phyloP scores from a whole-genome alignment of 768 basidiomycete genomes.

The Botryobasidium botryosum region DNA sequence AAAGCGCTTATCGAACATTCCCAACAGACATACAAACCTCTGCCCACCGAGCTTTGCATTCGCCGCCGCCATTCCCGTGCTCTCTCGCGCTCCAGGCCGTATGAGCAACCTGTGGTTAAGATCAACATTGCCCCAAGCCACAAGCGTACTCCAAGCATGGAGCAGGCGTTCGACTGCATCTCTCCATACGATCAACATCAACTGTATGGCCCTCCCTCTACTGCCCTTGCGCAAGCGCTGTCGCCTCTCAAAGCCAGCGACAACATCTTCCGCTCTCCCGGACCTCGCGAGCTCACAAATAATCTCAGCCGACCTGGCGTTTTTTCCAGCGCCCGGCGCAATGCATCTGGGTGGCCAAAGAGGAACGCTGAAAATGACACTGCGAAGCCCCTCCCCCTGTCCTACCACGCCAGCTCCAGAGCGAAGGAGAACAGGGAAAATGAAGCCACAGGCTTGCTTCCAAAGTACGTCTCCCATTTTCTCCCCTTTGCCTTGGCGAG shows the following conservation, averaged over 20 bases:
- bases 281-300: constrained; percentile 7
- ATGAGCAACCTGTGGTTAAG: neutral
- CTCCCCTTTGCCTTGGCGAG: neutral
- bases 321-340: constrained; percentile 1
- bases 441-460: constrained; percentile 3
- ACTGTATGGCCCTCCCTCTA: neutral
- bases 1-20: constrained; percentile 11
- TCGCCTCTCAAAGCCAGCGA: constrained; percentile 1
- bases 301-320: constrained; percentile 1
- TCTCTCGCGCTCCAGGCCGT: constrained; percentile 3
- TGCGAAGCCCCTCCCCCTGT: neutral
- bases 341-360: neutral
- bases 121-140: neutral
- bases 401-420: neutral
- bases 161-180: constrained; percentile 9
- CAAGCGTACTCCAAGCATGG: constrained; percentile 5
- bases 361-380: neutral
- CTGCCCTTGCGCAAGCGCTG: constrained; percentile 2
- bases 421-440: constrained; percentile 6
- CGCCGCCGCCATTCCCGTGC: constrained; percentile 9
- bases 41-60: constrained; percentile 9
- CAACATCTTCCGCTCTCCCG: neutral
- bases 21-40: constrained; percentile 5
- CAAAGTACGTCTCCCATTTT: constrained; percentile 1
- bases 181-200: constrained; percentile 6